These are phyloP conservation scores for Cladophialophora chaetospira DNA, from an alignment of 2,329 filamentous ascomycete species.

Conservation along the genomic window DNA sequence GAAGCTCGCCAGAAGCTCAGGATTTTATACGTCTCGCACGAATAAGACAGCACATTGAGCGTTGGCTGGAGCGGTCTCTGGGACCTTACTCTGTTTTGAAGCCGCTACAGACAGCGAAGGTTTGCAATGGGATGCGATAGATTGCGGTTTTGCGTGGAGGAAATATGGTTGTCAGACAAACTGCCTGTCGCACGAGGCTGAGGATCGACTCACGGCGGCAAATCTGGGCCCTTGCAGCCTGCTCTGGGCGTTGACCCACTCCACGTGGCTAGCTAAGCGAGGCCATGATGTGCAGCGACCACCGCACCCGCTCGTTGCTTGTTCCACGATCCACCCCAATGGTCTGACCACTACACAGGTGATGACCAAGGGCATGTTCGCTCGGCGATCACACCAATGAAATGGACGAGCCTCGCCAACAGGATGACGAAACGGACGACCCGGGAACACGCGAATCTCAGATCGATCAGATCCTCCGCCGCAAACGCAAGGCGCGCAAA, in stretches of 20 bases:
- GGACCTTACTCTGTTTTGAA: no score
- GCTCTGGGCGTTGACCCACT: not conserved
- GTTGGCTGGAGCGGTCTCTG: no score
- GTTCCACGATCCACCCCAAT: not conserved
- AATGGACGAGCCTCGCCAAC: not conserved
- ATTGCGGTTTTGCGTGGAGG: not conserved
- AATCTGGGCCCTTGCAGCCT: not conserved
- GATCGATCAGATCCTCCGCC: slow-evolving; percentile 2
- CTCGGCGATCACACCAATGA: not conserved
- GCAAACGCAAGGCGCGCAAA: slow-evolving; percentile 7
- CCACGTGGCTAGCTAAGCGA: slow-evolving; percentile 1
- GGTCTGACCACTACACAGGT: not conserved
- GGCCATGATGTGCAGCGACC: not conserved
- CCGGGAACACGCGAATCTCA: not conserved
- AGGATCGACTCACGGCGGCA: not conserved
- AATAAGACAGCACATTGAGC: no score
- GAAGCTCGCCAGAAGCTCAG: no score
- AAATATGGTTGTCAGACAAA: no score
- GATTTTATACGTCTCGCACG: no score
- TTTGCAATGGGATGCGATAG: not conserved
- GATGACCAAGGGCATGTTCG: not conserved
- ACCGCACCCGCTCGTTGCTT: not conserved
- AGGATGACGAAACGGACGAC: slow-evolving; percentile 2
- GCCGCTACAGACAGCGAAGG: not conserved
- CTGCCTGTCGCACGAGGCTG: not conserved